Evolutionary conservation across 768 basidiomycete genomes (phyloP).

Genomic region (Leccinum olivaceopallidum): DNA sequence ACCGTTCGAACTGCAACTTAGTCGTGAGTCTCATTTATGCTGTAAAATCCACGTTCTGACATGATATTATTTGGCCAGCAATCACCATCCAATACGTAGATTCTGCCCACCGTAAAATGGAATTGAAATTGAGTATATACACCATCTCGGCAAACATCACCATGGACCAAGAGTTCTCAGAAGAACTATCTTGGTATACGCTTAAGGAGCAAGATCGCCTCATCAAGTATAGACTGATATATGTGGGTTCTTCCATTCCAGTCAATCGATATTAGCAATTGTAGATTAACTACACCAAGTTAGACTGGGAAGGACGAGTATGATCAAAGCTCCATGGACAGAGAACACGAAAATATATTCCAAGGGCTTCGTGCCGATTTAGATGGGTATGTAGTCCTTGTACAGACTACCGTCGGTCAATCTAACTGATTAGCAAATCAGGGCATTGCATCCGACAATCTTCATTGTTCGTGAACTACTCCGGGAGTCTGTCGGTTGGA

Average conservation of each 20-base stretch:
- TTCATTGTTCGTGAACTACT: constrained; percentile 62
- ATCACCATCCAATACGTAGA: neutral
- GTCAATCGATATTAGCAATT: neutral
- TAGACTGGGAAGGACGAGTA: constrained; percentile 10
- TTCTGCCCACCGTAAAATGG: constrained; percentile 33
- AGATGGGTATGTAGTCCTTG: constrained; percentile 9
- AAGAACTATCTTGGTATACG: constrained; percentile 1
- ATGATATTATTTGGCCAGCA: too few relatives aligned
- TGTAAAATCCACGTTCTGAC: too few relatives aligned
- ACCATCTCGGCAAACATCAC: constrained; percentile 11
- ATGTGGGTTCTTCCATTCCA: neutral
- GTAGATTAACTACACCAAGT: neutral
- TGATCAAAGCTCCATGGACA: neutral
- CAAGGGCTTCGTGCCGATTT: constrained; percentile 13
- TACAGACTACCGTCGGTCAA: neutral
- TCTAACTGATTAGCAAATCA: constrained; percentile 26
- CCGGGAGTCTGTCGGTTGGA: neutral
- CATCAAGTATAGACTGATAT: constrained; percentile 8
- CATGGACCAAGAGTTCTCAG: neutral
- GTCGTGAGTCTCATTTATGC: constrained; percentile 9
- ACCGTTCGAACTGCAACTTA: constrained; percentile 40
- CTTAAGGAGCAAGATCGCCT: neutral
- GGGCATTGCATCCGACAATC: constrained; percentile 63
- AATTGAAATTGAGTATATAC: constrained; percentile 29
- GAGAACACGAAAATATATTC: neutral